These are phyloP conservation scores for Globisporangium emineosum DNA, from an alignment of 352 stramenopile genomes.

Conservation along the genomic window DNA sequence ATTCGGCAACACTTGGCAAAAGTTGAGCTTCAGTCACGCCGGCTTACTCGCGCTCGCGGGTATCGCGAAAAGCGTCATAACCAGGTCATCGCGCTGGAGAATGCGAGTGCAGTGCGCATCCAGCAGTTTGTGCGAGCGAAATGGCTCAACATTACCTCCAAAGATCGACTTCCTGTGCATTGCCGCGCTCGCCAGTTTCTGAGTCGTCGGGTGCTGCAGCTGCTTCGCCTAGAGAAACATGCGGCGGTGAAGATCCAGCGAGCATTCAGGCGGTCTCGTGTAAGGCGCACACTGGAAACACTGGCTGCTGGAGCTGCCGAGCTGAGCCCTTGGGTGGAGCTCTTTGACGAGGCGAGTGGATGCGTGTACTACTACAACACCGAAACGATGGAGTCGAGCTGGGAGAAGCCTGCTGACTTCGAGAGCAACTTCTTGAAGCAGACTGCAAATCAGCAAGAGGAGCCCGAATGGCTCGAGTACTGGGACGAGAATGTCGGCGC, in stretches of 20 bases:
- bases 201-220: slow-evolving; percentile 23
- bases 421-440: neutral
- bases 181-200: slow-evolving; percentile 38
- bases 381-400: slow-evolving; percentile 44
- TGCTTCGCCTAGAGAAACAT: slow-evolving; percentile 21
- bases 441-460: slow-evolving; percentile 10
- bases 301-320: slow-evolving; percentile 28
- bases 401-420: slow-evolving; percentile 26
- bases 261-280: slow-evolving; percentile 45
- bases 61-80: slow-evolving; percentile 15
- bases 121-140: slow-evolving; percentile 34
- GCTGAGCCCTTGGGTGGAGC: slow-evolving; percentile 50
- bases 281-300: slow-evolving; percentile 34
- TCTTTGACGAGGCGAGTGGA: slow-evolving; percentile 63
- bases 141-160: slow-evolving; percentile 14
- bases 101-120: slow-evolving; percentile 29
- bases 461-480: slow-evolving; percentile 62
- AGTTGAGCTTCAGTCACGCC: slow-evolving; percentile 17
- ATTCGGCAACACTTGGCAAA: slow-evolving; percentile 24
- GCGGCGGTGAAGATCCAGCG: slow-evolving; percentile 47
- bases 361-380: slow-evolving; percentile 72
- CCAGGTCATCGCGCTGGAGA: slow-evolving; percentile 19
- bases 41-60: slow-evolving; percentile 19
- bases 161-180: slow-evolving; percentile 27
- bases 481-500: slow-evolving; percentile 66